Evolutionary conservation across 139 green algal genomes (phyloP), one percentile per base, ranked within the genome.

Genomic region (Volvox reticuliferus): DNA sequence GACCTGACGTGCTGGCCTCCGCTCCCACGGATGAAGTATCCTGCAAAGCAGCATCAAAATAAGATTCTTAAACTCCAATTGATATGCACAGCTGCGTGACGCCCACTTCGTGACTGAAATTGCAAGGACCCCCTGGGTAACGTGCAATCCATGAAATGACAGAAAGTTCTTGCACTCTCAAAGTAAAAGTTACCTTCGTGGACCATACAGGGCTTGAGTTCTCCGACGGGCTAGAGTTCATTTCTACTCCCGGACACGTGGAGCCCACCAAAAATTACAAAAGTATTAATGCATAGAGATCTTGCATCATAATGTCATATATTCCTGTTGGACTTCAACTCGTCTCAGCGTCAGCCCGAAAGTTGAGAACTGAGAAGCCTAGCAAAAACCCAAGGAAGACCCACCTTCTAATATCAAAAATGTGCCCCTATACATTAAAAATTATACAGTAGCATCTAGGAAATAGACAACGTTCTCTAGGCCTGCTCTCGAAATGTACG

Each of bases 121-220:
- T 55, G 44, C 44, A 5, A 55, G 44, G 44, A 55, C 44, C 44
- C 44, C 44, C 44, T 14, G 44, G 44, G 44, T 55, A 55, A 55
- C 5, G 44, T 55, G 44, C 44, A 55, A 55, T 55, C 44, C 5
- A 55, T 55, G 44, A 55, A 55, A 55, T 55, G 44, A 55, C 44
- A 28, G 22, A 75, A 75, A 75, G 3, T 3, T 75, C 22, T 75
- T 3, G 22, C 22, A 28, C 14, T 32, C 14, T 75, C 67, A 75
- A 75, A 12, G 67, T 75, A 73, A 28, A 79, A 2, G 2, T 79
- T 79, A 79, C 71, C 75, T 81, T 81, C 16, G 75, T 24, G 24
- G 75, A 81, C 75, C 75, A 81, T 55, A 55, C 75, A 50, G 75
- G 75, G 30, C 32, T 81, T 55, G 44, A 55, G 75, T 35, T 81